Evolutionary conservation across 331 rosid species (phyloP), one percentile per base, ranked within the genome.

Genomic region (Rhamnella rubrinervis): DNA sequence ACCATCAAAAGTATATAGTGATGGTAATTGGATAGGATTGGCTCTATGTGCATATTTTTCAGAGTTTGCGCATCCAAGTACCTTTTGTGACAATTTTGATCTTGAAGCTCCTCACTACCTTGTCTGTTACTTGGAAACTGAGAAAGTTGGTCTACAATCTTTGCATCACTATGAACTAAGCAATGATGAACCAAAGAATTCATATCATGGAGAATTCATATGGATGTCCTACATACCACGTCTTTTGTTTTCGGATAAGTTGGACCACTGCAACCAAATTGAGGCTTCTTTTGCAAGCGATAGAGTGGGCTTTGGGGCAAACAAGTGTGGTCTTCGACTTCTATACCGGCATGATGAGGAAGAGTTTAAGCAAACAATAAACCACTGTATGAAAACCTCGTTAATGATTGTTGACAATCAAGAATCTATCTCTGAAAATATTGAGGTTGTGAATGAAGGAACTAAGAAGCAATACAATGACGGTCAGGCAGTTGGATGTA

Each of bases 171-270:
- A 76, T 55, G 19, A 44, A 6, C 47, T 51, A 46, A 63, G 25
- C 35, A 41, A 63, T 17, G 71, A 76, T 17, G 72, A 8, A 63
- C 47, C 63, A 17, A 35, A 17, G 7, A 52, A 56, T 75, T 26
- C 68, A 53, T 17, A 44, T 53, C 25, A 26, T 18, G 20, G 59
- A 35, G 74, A 59, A 11, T 68, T 75, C 31, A 26, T 68, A 26
- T 75, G 80, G 71, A 9, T 70, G 1, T 69, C 63, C 25, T 76
- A 55, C 55, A 62, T 20, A 41, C 80, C 80, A 17, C 41, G 57
- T 26, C 11, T 19, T 0, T 46, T 35, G 55, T 69, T 61, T 57
- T 21, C 38, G 15, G 3, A 63, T 12, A 26, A 23, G 15, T 15
- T 76, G n/a, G 44, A 72, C 16, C 66, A 56, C 0, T 6, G 47